Evolutionary conservation across 2,329 filamentous ascomycete species (phyloP), one percentile per base, ranked within the genome.

Genomic region (Fusarium siculi): DNA sequence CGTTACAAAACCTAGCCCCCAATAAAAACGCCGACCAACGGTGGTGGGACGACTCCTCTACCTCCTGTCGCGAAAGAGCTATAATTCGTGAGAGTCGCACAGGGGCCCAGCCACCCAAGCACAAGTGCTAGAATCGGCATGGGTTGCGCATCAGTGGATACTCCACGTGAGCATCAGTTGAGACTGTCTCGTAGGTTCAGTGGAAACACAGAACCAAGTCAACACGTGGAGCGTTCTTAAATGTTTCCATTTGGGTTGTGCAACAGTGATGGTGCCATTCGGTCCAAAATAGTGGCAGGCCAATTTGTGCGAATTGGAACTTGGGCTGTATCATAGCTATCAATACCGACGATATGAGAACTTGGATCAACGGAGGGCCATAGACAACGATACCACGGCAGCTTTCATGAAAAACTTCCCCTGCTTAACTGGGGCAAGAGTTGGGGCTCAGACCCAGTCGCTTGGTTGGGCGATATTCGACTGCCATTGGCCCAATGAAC

Each of bases 141-240:
- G 69, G 75, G 67, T 67, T 68, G 77, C 76, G 75, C 76, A 78
- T 79, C 77, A 76, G 77, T 78, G 77, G 77, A 60, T 68, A 77
- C 76, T 78, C 77, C 77, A 78, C 77, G 77, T 79, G 77, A 79
- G 76, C 60, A 65, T 39, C 61, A 63, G 55, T 72, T 69, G 61
- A 70, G 68, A 76, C 65, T 76, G 74, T 74, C 73, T 77, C 68
- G 71, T 67, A 75, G 71, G 61, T 63, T 68, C 60, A 36, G 40
- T 70, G 71, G 74, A 72, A 65, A 68, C 68, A 73, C 70, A 77
- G 66, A 77, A 59, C 60, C 64, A 73, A 73, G 65, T 68, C 74
- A 75, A 76, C 77, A 79, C 77, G 77, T 79, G 77, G 77, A 77
- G 73, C 68, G 60, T 72, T 75, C 63, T 70, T 74, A 62, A 67